These are phyloP conservation scores for Alternaria sp. DNA, from an alignment of 2,329 filamentous ascomycete species.

Conservation along the genomic window DNA sequence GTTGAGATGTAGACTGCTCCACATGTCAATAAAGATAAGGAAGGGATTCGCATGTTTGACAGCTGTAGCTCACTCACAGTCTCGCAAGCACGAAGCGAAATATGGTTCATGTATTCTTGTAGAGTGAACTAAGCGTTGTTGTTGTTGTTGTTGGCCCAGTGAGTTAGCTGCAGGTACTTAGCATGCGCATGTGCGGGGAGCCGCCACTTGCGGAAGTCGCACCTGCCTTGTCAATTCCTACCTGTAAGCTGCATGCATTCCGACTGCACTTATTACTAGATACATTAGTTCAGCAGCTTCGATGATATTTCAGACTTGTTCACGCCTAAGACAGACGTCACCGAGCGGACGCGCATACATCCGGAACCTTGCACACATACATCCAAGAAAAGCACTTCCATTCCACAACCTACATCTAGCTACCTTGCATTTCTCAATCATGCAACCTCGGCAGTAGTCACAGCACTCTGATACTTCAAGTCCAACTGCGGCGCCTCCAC, in stretches of 20 bases:
- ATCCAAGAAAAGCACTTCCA: background rate
- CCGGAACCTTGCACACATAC: background rate
- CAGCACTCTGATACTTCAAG: conserved; percentile 24
- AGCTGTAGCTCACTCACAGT: background rate
- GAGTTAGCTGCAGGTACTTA: background rate
- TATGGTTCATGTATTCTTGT: background rate
- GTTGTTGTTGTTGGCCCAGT: background rate
- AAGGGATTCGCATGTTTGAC: background rate
- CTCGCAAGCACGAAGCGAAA: background rate
- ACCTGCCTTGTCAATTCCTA: background rate
- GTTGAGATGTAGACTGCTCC: background rate
- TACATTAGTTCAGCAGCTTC: background rate
- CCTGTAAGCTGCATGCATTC: background rate
- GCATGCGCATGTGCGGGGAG: background rate
- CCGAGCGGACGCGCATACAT: background rate
- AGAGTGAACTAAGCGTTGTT: background rate
- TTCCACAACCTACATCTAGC: background rate
- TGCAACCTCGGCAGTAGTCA: conserved; percentile 20
- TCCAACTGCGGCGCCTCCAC: conserved; percentile 21
- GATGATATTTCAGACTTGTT: too few relatives aligned
- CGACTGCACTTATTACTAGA: background rate
- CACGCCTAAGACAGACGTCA: background rate
- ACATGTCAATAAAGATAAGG: background rate
- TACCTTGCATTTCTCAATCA: background rate
- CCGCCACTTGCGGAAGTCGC: background rate